Evolutionary conservation across 2,329 filamentous ascomycete species (phyloP), one percentile per base, ranked within the genome.

Genomic region (Aspergillus clavatus): DNA sequence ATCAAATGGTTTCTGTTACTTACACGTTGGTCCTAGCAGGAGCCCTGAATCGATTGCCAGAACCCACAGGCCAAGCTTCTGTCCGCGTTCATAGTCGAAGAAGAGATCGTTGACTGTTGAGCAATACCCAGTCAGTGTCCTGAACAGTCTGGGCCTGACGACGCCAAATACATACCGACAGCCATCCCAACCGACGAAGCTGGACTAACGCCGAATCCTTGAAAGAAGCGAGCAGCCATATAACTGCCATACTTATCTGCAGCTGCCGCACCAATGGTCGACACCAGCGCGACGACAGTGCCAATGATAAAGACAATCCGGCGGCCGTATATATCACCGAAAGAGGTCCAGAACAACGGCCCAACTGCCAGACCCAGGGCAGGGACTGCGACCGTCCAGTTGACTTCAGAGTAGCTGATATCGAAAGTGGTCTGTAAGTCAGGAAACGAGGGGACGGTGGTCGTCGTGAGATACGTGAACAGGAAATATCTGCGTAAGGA

Each of bases 391-490:
- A 80, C 72, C 0, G 75, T 78, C 75, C 75, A 79, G 59, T 78
- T 78, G 18, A 75, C 69, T 46, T 78, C 68, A 1, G 70, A 67
- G 46, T 73, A 71, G 23, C 56, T 66, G 48, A 74, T 68, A 36
- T 55, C 43, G 54, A 74, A 79, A 42, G 73, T 64, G 2, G 68
- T 61, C 53, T 80, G 71, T 18, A 80, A 67, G 18, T 70, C 62
- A 1, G 69, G 59, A 49, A 79, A 80, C 0, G 76, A 77, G 2
- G 77, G 76, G 1, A 80, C 74, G 0, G 76, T 77, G 0, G 74
- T 77, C 1, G 77, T 80, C 0, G 77, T 80, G 48, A 80, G 69
- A 61, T 79, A 81, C 12, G 78, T 80, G 63, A 80, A 78, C 50
- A 80, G 63, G 54, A 80, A 80, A 53, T 79, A 78, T 50, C 73